Evolutionary conservation across 1,139 yeast species (phyloP), one percentile per base, ranked within the genome.

Genomic region (Pneumocystis carinii): DNA sequence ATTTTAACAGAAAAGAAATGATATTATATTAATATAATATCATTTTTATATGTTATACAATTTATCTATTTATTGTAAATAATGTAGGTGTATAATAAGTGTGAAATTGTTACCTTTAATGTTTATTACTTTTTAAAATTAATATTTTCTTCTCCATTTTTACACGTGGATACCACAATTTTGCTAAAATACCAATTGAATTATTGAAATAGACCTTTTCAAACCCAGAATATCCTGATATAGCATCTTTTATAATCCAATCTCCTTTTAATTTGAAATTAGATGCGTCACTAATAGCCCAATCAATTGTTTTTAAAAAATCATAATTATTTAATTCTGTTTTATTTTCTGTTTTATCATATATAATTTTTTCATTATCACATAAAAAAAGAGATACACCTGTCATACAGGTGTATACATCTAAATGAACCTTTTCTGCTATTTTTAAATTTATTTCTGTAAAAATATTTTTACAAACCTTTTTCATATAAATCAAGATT

Each of bases 371-470:
- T 78, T 15, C 83, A 69, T 37, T 48, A 15, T 36, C 12, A 70
- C 87, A 85, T 1, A 85, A 85, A 73, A 90, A 90, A 64, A 83
- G 77, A 3, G 90, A 81, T 6, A 85, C 85, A 7, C 98, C 98
- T 0, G 90, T 82, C 95, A 89, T 89, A 71, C 96, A 87, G 1
- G 94, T 80, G 0, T 87, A 83, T 1, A 85, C 85, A 70, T 87
- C 95, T 75, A 89, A 24, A 24, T 48, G 19, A 48, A 48, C 15
- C 24, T 14, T 48, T 24, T 48, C 55, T 48, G 14, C 24, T 24
- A 19, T 3, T 24, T 48, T 24, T 48, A 48, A 48, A 24, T 48
- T 17, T 41, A 48, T 24, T 17, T 48, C 27, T 48, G 14, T 1
- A 10, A 24, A 48, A 24, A 19, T 42, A 48, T 8, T 24, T 75